These are phyloP conservation scores for Microdochium nivale DNA, from an alignment of 2,329 filamentous ascomycete genomes.

Conservation along the genomic window DNA sequence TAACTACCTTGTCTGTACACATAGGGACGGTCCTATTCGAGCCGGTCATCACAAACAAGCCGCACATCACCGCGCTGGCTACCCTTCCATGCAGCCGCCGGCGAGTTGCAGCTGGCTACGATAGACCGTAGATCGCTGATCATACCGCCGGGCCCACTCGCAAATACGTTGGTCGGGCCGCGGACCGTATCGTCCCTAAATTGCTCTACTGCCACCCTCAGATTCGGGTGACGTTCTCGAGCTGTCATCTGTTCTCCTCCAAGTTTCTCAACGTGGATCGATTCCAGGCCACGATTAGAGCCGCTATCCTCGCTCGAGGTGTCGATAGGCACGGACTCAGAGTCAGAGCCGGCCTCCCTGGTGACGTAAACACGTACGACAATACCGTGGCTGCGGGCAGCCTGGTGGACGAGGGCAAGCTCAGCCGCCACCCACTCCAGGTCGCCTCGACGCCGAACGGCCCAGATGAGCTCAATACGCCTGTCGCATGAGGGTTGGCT, in stretches of 20 bases:
- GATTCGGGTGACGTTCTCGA: constrained; percentile 30
- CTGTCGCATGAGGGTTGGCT: constrained; percentile 23
- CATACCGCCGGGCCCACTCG: constrained; percentile 53
- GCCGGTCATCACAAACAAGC: constrained; percentile 51
- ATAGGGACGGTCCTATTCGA: too few species aligned
- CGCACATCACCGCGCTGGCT: constrained; percentile 46
- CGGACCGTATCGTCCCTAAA: constrained; percentile 38
- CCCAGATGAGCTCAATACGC: constrained; percentile 57
- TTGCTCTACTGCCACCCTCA: constrained; percentile 33
- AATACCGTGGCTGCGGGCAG: constrained; percentile 29
- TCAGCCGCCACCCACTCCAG: constrained; percentile 52
- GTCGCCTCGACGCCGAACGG: constrained; percentile 44
- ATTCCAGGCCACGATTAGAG: constrained; percentile 8
- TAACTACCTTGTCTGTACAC: too few species aligned
- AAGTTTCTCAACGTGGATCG: constrained; percentile 18
- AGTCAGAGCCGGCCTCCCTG: constrained; percentile 27
- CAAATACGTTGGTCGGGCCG: constrained; percentile 47
- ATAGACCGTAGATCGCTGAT: constrained; percentile 45
- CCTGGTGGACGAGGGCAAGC: constrained; percentile 36
- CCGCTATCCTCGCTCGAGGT: constrained; percentile 12
- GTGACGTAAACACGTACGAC: constrained; percentile 52
- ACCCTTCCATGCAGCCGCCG: constrained; percentile 45
- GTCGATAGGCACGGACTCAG: constrained; percentile 17
- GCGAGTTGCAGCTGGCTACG: constrained; percentile 45
- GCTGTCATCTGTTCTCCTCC: constrained; percentile 9